A percentile compares a stretch with the other conserved stretches of the same genome.
Conservation (phyloP, 2,329 filamentous ascomycete species). For the Phialemoniopsis sp. region DNA sequence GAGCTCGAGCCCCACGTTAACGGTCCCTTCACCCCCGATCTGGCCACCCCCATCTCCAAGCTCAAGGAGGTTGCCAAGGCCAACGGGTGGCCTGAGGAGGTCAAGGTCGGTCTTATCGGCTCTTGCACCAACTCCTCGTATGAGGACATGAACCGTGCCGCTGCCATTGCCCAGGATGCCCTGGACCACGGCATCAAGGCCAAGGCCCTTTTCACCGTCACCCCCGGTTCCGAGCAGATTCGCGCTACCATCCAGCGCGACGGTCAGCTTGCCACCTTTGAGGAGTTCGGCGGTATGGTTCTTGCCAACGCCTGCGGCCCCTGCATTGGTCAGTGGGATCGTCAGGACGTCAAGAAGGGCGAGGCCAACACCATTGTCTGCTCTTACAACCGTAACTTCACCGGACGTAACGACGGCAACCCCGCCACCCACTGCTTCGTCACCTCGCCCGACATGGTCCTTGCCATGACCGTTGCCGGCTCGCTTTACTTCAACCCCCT, state of each 20-base stretch:
- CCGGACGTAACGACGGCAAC: constrained; percentile 74
- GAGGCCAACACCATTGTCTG: constrained; percentile 95
- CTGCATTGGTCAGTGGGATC: constrained; percentile 95
- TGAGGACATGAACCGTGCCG: constrained; percentile 89
- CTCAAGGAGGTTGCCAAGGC: constrained; percentile 91
- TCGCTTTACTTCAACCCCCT: constrained; percentile 83
- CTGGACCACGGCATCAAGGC: constrained; percentile 90
- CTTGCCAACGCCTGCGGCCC: constrained; percentile 93
- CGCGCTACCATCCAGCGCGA: constrained; percentile 88
- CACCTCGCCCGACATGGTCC: constrained; percentile 40
- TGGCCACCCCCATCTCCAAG: constrained; percentile 96
- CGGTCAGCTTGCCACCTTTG: constrained; percentile 88
- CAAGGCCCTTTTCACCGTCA: constrained; percentile 90
- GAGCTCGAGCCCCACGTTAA: constrained; percentile 98
- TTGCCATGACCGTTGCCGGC: constrained; percentile 33
- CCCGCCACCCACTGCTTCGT: constrained; percentile 43
- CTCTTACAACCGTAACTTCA: constrained; percentile 99
- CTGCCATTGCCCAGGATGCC: constrained; percentile 87
- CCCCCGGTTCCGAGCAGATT: constrained; percentile 95
- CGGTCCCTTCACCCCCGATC: constrained; percentile 96
- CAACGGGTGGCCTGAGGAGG: constrained; percentile 93
- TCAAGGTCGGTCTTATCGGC: constrained; percentile 95
- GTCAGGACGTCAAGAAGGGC: constrained; percentile 90
- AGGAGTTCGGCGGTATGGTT: constrained; percentile 92
- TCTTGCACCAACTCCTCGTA: constrained; percentile 93